Evolutionary conservation across 208 protist genomes (phyloP).

Genomic region (Leishmania turanica): DNA sequence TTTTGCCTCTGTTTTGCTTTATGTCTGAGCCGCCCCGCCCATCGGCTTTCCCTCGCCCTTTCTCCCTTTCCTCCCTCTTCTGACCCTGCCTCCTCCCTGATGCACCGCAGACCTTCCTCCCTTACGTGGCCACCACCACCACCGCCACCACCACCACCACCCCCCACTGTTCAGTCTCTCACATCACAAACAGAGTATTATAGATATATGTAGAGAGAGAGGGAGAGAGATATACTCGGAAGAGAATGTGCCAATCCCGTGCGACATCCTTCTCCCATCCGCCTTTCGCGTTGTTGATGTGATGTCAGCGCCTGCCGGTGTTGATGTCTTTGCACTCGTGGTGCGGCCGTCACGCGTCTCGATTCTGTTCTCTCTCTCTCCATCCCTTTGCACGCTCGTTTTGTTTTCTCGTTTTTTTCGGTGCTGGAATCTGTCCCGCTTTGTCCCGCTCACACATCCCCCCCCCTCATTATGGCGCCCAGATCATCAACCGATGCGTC

Average conservation of each 20-base stretch:
- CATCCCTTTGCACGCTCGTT: neutral
- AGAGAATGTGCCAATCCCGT: neutral
- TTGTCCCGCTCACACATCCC: no score
- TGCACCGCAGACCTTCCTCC: neutral
- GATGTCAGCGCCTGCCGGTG: neutral
- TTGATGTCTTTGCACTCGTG: neutral
- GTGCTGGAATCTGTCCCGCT: neutral
- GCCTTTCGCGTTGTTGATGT: neutral
- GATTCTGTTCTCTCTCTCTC: neutral
- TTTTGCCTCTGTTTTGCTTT: neutral
- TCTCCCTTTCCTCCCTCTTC: neutral
- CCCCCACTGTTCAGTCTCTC: neutral
- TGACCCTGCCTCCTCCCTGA: neutral
- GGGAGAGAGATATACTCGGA: neutral
- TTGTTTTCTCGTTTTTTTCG: no score
- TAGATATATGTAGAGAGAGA: no score
- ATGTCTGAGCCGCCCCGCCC: neutral
- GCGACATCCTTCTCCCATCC: neutral
- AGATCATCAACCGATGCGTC: neutral
- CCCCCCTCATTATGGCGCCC: neutral
- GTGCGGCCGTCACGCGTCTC: neutral
- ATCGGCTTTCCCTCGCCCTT: neutral
- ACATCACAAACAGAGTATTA: neutral
- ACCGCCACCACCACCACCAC: no score
- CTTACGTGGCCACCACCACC: neutral